phyloP scores from a whole-genome alignment of 768 basidiomycete genomes.

The Lentinula detonsa region DNA sequence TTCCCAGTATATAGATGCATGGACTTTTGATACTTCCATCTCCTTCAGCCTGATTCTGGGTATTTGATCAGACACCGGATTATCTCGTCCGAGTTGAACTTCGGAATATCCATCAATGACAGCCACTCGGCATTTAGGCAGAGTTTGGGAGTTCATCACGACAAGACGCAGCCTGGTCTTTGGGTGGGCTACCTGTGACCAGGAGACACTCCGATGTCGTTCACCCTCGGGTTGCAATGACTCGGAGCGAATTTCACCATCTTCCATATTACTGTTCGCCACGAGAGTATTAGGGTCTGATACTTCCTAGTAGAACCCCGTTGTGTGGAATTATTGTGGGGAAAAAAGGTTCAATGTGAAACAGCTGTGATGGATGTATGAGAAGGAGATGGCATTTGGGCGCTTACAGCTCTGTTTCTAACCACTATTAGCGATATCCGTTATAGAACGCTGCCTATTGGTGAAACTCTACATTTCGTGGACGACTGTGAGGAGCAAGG shows the following conservation, averaged over 20 bases:
- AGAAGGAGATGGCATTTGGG: not conserved
- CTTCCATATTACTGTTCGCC: not conserved
- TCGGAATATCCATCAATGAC: slow-evolving; percentile 48
- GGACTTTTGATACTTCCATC: slow-evolving; percentile 78
- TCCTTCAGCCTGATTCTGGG: slow-evolving; percentile 75
- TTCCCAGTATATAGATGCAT: slow-evolving; percentile 75
- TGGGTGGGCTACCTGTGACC: slow-evolving; percentile 8
- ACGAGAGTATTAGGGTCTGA: not conserved
- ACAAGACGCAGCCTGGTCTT: slow-evolving; percentile 38
- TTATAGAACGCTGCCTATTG: not conserved
- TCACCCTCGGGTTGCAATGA: not conserved
- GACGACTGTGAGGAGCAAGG: no score
- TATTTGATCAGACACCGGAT: slow-evolving; percentile 36
- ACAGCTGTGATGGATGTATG: not conserved
- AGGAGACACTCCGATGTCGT: not conserved
- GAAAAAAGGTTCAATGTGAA: not conserved
- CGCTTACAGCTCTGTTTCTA: not conserved
- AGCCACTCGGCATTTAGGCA: slow-evolving; percentile 43
- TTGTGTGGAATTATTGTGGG: not conserved
- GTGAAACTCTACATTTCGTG: not conserved
- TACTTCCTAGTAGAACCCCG: not conserved
- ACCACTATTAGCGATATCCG: not conserved
- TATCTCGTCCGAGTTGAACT: slow-evolving; percentile 71
- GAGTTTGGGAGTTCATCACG: slow-evolving; percentile 48
- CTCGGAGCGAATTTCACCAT: not conserved